These are phyloP conservation scores for Nicotiana sylvestris DNA, from an alignment of 257 asterid species.

Conservation along the genomic window DNA sequence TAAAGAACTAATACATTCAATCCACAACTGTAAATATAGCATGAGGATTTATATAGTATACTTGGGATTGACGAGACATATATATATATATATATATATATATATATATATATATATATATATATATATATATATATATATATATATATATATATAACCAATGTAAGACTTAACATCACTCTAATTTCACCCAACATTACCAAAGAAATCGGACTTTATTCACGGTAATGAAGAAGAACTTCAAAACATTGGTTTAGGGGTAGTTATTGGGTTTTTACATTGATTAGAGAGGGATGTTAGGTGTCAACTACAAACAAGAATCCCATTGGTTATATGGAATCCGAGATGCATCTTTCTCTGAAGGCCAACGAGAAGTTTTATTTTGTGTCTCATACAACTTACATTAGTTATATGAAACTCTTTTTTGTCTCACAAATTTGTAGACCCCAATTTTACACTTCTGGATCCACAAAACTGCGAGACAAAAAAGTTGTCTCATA, in stretches of 20 bases:
- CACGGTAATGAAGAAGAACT: background rate
- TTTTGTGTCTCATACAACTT: too few relatives aligned
- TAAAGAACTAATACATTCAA: too few relatives aligned
- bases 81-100: too few relatives aligned
- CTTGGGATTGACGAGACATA: background rate
- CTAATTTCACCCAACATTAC: background rate
- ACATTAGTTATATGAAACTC: too few relatives aligned
- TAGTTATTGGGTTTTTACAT: background rate
- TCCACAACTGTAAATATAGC: too few relatives aligned
- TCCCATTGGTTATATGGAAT: background rate
- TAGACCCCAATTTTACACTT: too few relatives aligned
- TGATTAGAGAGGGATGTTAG: background rate
- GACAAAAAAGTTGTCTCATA: too few relatives aligned
- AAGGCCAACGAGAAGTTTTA: background rate
- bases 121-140: too few relatives aligned
- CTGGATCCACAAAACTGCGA: too few relatives aligned
- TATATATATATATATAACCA: too few relatives aligned
- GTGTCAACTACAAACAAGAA: background rate
- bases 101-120: too few relatives aligned
- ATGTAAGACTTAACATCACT: background rate
- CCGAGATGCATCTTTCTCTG: background rate
- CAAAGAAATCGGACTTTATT: background rate
- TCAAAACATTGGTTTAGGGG: background rate
- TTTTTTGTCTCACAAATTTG: too few relatives aligned
- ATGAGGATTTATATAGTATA: background rate